A percentile compares a stretch with the other conserved stretches of the same genome.
phyloP scores from a whole-genome alignment of 176 grass and related monocot genomes.

The Areca catechu region DNA sequence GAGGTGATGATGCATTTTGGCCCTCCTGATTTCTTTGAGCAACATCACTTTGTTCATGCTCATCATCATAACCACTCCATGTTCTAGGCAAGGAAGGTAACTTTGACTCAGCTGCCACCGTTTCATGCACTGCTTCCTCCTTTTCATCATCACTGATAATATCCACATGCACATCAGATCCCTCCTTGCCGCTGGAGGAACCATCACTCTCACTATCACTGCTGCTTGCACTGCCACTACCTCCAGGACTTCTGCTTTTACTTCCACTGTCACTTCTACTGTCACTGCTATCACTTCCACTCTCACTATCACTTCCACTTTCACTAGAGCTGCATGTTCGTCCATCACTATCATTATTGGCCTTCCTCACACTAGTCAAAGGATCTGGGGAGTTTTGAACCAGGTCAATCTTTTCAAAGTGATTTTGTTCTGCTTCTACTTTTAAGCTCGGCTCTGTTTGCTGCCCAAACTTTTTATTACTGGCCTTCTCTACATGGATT shows the following conservation, averaged over 20 bases:
- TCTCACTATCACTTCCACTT: constrained; percentile 75
- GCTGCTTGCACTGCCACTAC: constrained; percentile 66
- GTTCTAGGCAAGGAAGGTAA: constrained; percentile 37
- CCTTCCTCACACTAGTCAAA: constrained; percentile 28
- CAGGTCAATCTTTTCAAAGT: constrained; percentile 42
- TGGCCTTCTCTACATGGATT: constrained; percentile 23
- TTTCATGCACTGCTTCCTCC: constrained; percentile 31
- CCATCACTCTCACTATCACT: constrained; percentile 85
- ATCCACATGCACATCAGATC: constrained; percentile 81
- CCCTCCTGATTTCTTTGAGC: constrained; percentile 37
- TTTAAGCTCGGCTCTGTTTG: constrained; percentile 37
- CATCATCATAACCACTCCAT: constrained; percentile 12
- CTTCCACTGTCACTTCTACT: constrained; percentile 77
- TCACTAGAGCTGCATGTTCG: constrained; percentile 66
- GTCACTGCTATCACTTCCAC: constrained; percentile 85
- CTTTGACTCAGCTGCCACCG: constrained; percentile 46
- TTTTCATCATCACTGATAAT: constrained; percentile 77
- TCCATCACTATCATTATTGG: constrained; percentile 53
- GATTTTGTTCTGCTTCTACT: constrained; percentile 41
- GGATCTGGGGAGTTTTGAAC: constrained; percentile 30
- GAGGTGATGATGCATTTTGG: constrained; percentile 38
- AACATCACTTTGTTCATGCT: constrained; percentile 51
- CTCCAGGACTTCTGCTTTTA: constrained; percentile 41
- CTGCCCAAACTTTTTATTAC: constrained; percentile 41
- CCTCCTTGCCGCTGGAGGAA: constrained; percentile 87